Evolutionary conservation across 257 asterid genomes (phyloP).

Genomic region (Salvia hispanica): DNA sequence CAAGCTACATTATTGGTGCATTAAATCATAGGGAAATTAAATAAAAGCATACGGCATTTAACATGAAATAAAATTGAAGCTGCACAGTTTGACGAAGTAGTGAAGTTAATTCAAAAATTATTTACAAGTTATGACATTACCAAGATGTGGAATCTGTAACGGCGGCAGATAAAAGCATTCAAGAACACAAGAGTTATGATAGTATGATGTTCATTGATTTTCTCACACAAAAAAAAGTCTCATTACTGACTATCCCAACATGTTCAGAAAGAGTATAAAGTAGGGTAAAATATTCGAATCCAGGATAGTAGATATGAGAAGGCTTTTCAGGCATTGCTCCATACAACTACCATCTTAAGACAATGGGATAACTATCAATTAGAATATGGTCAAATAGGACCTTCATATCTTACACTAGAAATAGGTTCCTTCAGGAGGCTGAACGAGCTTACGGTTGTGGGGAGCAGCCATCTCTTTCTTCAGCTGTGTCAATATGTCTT

Average conservation of each 20-base stretch:
- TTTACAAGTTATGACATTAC: too few relatives aligned
- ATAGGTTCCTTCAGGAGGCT: slow-evolving; percentile 90
- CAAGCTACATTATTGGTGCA: too few relatives aligned
- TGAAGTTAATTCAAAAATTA: too few relatives aligned
- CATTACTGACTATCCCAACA: slow-evolving; percentile 28
- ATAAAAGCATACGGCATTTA: too few relatives aligned
- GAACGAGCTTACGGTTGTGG: slow-evolving; percentile 42
- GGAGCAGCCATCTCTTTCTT: slow-evolving; percentile 49
- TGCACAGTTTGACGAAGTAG: too few relatives aligned
- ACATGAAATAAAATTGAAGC: too few relatives aligned
- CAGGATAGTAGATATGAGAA: slow-evolving; percentile 25
- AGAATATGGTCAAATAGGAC: slow-evolving; percentile 32
- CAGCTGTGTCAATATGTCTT: slow-evolving; percentile 38
- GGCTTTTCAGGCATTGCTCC: slow-evolving; percentile 24
- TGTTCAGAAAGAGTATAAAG: slow-evolving; percentile 17
- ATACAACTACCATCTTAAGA: slow-evolving; percentile 31
- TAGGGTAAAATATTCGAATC: slow-evolving; percentile 23
- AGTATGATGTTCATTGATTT: slow-evolving; percentile 5
- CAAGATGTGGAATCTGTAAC: too few relatives aligned
- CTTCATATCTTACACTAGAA: slow-evolving; percentile 49
- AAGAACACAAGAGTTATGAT: neutral
- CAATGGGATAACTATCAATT: slow-evolving; percentile 13
- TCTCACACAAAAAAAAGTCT: slow-evolving; percentile 25
- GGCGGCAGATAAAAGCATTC: neutral
- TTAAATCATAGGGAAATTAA: too few relatives aligned